A percentile compares a stretch with the other conserved stretches of the same genome.
phyloP scores from a whole-genome alignment of 2,329 filamentous ascomycete species.

The Botrytis elliptica region DNA sequence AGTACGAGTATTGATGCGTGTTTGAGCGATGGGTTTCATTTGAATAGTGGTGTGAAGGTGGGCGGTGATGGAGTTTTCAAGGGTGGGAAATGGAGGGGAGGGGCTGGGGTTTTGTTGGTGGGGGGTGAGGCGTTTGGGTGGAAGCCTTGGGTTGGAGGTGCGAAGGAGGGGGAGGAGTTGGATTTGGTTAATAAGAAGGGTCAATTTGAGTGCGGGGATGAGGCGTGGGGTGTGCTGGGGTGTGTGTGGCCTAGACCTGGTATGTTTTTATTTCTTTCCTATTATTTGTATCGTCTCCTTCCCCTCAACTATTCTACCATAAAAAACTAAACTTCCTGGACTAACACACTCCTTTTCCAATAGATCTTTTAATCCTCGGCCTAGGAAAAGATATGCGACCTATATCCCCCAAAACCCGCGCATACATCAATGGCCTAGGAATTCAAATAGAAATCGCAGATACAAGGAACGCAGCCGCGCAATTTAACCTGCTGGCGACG shows the following conservation, averaged over 20 bases:
- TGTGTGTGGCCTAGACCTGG: conserved; percentile 86
- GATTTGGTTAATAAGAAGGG: conserved; percentile 70
- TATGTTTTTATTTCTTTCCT: conserved; percentile 45
- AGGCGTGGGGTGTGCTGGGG: conserved; percentile 72
- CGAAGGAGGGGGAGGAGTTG: conserved; percentile 37
- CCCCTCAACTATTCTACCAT: neutral
- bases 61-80: conserved; percentile 48
- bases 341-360: neutral
- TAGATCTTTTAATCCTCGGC: conserved; percentile 87
- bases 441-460: conserved; percentile 87
- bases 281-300: neutral
- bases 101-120: conserved; percentile 73
- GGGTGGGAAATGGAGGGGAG: conserved; percentile 44
- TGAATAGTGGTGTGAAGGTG: conserved; percentile 68
- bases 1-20: conserved; percentile 83
- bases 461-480: conserved; percentile 88
- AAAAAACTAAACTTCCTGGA: neutral
- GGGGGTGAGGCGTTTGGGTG: conserved; percentile 86
- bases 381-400: conserved; percentile 74
- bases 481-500: conserved; percentile 94
- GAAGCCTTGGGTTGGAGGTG: conserved; percentile 68
- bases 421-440: conserved; percentile 71
- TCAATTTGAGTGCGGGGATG: conserved; percentile 72
- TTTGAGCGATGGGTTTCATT: conserved; percentile 76
- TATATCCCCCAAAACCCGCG: conserved; percentile 71